A percentile compares a stretch with the other conserved stretches of the same genome.
Evolutionary conservation across 306 rosid species (phyloP).

Genomic region (Cicer judaicum): DNA sequence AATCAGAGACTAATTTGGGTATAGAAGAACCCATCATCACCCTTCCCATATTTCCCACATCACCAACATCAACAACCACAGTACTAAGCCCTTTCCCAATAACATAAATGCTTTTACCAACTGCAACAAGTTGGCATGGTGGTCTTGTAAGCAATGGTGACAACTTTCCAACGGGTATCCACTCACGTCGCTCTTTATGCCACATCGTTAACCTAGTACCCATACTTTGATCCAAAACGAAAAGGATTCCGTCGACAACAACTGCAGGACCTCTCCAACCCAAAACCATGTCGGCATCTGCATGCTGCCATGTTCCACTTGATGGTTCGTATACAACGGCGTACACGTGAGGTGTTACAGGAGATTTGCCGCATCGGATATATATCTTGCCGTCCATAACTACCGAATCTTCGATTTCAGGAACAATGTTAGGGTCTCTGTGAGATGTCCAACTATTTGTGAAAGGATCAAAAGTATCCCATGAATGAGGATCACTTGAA

Average conservation of each 20-base stretch:
- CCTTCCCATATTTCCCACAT: slow-evolving; percentile 58
- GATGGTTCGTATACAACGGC: slow-evolving; percentile 82
- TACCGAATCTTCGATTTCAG: slow-evolving; percentile 73
- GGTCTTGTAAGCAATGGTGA: slow-evolving; percentile 82
- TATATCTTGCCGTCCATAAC: slow-evolving; percentile 85
- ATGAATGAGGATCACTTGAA: slow-evolving; percentile 72
- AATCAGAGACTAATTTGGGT: slow-evolving; percentile 58
- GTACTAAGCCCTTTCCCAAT: slow-evolving; percentile 87
- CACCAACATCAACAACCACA: slow-evolving; percentile 72
- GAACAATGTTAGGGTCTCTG: slow-evolving; percentile 58
- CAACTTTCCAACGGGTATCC: slow-evolving; percentile 78
- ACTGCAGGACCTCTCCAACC: slow-evolving; percentile 95
- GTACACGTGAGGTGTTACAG: slow-evolving; percentile 56
- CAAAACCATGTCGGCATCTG: slow-evolving; percentile 74
- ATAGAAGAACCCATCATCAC: slow-evolving; percentile 74
- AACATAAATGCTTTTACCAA: slow-evolving; percentile 70
- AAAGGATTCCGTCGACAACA: slow-evolving; percentile 65
- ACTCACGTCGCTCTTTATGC: slow-evolving; percentile 63
- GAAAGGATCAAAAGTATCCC: slow-evolving; percentile 78
- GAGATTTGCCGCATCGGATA: slow-evolving; percentile 58
- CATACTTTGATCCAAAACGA: slow-evolving; percentile 72
- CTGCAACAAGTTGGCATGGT: slow-evolving; percentile 75
- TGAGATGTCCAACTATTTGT: slow-evolving; percentile 63
- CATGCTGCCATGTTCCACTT: slow-evolving; percentile 76
- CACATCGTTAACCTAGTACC: slow-evolving; percentile 83